Evolutionary conservation across 2,329 filamentous ascomycete genomes (phyloP), one percentile per base, ranked within the genome.

Genomic region (Colletotrichum noveboracense): DNA sequence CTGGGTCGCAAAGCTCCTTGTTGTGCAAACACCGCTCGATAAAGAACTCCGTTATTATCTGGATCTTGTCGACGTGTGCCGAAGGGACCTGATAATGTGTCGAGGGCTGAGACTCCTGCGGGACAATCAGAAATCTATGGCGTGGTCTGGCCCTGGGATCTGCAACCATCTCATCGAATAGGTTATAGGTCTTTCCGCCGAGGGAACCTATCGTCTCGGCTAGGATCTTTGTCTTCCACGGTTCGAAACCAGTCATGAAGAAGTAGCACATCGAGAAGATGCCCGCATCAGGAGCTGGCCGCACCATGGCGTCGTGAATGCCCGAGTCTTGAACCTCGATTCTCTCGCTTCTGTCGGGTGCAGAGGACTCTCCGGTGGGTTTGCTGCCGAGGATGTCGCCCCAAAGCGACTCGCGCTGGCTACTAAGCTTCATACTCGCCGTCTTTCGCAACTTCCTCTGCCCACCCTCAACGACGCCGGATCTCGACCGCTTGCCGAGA

Each of bases 331-430:
- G 66, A 6, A 78, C 74, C 76, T 77, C 74, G 56, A 78, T 67
- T 36, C 64, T 56, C 18, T 76, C 76, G 48, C 65, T 26, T 52
- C 56, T 28, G 10, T 73, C 24, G 52, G 64, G 64, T 43, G 77
- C 32, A 38, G 75, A 60, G 36, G 71, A 48, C 24, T 77, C 76
- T 18, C 21, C 58, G 4, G 68, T 48, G 14, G 71, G 52, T 55
- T 77, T 77, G 75, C 55, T 73, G 70, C 92, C 92, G 28, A 97
- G 90, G 75, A 99, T 97, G 80, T 97, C 95, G 7, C 94, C 94
- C 96, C 96, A 98, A n/a, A 98, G 89, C 32, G 92, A 93, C 79
- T 96, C 93, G 78, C 93, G 94, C 80, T 98, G 96, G 66, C 90
- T 94, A 74, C 90, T 93, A 36, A 98, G 87, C 82, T 95, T 96